A percentile compares a stretch with the other conserved stretches of the same genome.
phyloP scores from a whole-genome alignment of 495 filamentous ascomycete genomes.

The Pyrenula massariospora region DNA sequence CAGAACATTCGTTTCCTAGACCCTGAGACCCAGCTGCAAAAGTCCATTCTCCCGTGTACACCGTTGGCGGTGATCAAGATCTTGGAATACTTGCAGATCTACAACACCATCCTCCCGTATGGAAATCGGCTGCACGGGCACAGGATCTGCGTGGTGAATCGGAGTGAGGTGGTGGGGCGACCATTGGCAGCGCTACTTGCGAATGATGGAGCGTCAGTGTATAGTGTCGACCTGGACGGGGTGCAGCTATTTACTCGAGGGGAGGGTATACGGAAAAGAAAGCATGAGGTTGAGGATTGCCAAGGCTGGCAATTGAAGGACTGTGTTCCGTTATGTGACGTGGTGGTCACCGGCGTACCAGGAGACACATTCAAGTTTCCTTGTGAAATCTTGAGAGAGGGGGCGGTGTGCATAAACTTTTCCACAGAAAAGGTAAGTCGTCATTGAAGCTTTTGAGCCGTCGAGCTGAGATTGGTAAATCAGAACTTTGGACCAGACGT shows the following conservation, averaged over 20 bases:
- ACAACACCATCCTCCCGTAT: constrained; percentile 91
- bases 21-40: constrained; percentile 57
- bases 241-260: constrained; percentile 90
- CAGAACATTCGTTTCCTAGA: constrained; percentile 94
- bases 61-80: constrained; percentile 94
- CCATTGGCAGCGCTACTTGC: constrained; percentile 90
- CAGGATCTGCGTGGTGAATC: constrained; percentile 89
- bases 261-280: constrained; percentile 63
- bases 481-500: constrained; percentile 80
- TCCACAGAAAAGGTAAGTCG: constrained; percentile 76
- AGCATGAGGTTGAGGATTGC: constrained; percentile 75
- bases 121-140: constrained; percentile 86
- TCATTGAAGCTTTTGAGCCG: not conserved
- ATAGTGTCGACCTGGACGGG: constrained; percentile 83
- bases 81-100: constrained; percentile 85
- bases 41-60: constrained; percentile 90
- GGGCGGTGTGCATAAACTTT: constrained; percentile 95
- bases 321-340: constrained; percentile 77
- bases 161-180: constrained; percentile 86
- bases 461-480: too few species aligned
- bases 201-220: constrained; percentile 91
- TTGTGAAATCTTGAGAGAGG: constrained; percentile 66
- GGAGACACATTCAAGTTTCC: constrained; percentile 78
- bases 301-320: constrained; percentile 64
- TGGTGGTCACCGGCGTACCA: constrained; percentile 91